phyloP scores from a whole-genome alignment of 345 rosid genomes.

The Moricandia arvensis region DNA sequence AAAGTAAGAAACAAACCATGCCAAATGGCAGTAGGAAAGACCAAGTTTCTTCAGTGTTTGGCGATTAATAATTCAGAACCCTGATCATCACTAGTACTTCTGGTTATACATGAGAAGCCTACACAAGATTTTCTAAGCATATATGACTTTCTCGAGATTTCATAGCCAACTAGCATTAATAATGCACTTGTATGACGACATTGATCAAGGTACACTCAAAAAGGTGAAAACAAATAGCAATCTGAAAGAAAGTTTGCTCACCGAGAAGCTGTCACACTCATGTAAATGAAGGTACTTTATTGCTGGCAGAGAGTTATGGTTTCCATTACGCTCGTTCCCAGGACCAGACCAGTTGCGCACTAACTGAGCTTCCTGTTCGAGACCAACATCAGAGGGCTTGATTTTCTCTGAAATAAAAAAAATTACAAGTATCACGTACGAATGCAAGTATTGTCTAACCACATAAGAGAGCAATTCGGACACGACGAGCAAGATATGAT shows the following conservation, averaged over 20 bases:
- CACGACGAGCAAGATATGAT: neutral
- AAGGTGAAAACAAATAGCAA: no score
- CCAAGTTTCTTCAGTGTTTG: no score
- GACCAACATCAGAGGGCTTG: conserved; percentile 96
- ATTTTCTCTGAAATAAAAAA: conserved; percentile 70
- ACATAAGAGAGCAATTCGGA: neutral
- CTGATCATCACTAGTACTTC: neutral
- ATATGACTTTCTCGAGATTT: no score
- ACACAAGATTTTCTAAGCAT: no score
- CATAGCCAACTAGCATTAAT: no score
- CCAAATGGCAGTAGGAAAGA: neutral
- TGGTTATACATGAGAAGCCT: conserved; percentile 14
- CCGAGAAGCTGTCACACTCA: conserved; percentile 92
- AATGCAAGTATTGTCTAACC: neutral
- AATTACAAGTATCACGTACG: conserved; percentile 10
- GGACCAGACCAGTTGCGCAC: conserved; percentile 72
- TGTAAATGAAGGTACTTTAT: conserved; percentile 83
- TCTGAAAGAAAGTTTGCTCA: conserved; percentile 39
- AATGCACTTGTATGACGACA: no score
- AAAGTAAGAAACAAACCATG: neutral
- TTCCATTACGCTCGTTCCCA: conserved; percentile 63
- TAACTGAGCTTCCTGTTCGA: conserved; percentile 87
- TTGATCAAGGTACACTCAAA: neutral
- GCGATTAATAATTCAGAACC: neutral
- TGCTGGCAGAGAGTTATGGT: conserved; percentile 59